These are phyloP conservation scores for Massariosphaeria phaeospora DNA, from an alignment of 495 filamentous ascomycete genomes.

Conservation along the genomic window DNA sequence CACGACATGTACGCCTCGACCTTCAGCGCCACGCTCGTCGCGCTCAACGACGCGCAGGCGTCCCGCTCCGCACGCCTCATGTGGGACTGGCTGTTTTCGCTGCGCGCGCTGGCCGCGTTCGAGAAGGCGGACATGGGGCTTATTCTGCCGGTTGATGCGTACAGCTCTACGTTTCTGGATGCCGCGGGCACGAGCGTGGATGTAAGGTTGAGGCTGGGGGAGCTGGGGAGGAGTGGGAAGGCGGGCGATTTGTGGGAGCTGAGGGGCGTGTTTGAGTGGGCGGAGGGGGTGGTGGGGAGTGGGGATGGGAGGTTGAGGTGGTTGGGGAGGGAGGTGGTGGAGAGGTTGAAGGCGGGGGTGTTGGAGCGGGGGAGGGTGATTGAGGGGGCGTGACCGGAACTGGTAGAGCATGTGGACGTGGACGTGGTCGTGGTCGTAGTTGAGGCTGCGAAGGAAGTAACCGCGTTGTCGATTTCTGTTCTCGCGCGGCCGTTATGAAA, in stretches of 20 bases:
- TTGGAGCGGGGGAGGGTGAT: slow-evolving; percentile 44
- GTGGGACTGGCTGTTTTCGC: slow-evolving; percentile 75
- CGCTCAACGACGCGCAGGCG: slow-evolving; percentile 39
- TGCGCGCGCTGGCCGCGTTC: slow-evolving; percentile 58
- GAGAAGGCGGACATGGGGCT: slow-evolving; percentile 72
- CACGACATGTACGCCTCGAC: slow-evolving; percentile 58
- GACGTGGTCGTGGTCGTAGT: neutral
- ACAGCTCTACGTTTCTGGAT: slow-evolving; percentile 30
- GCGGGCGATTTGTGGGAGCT: slow-evolving; percentile 71
- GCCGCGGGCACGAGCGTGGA: slow-evolving; percentile 68
- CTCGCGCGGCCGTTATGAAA: too few species aligned
- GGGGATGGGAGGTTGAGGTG: slow-evolving; percentile 40
- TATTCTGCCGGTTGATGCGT: slow-evolving; percentile 58
- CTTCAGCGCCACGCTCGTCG: slow-evolving; percentile 65
- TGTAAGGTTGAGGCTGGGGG: slow-evolving; percentile 64
- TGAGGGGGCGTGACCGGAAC: neutral
- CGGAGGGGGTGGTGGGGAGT: slow-evolving; percentile 48
- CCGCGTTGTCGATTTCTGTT: too few species aligned
- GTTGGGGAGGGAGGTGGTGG: slow-evolving; percentile 40
- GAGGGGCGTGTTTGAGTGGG: slow-evolving; percentile 76
- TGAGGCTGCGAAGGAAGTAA: neutral
- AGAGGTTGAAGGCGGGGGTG: slow-evolving; percentile 39
- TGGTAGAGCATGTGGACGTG: neutral
- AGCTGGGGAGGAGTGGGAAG: slow-evolving; percentile 55
- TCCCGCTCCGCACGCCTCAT: slow-evolving; percentile 30